Evolutionary conservation across 352 stramenopile genomes (phyloP), one percentile per base, ranked within the genome.

Genomic region (Proteromonas lacertae): DNA sequence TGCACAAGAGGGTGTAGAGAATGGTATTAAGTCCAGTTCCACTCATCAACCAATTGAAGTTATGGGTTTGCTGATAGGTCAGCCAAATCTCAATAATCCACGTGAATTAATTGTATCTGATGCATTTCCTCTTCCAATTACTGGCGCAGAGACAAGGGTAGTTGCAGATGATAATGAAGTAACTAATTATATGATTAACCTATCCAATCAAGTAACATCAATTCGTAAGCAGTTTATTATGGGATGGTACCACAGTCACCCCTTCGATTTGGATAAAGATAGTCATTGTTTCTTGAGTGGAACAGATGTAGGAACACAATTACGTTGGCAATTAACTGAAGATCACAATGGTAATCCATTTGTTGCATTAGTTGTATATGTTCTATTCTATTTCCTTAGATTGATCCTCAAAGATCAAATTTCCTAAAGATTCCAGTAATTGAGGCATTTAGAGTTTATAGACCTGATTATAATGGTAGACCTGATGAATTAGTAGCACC

Each of bases 161-260:
- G 25, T 96, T 29, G 82, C 80, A 10, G 84, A 96, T 45, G 81
- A 94, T 46, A 52, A 71, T 12, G 64, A 89, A 46, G 83, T 96
- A 2, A 86, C 92, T 42, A 95, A 96, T 56, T 93, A 95, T 55
- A 96, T 96, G 83, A 96, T 95, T 52, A 73, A 75, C 21, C 60
- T 97, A 1, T 71, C 72, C 2, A 83, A 96, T 51, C 64, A 24
- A n/a, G 25, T 38, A 2, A 29, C 44, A 17, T n/a, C 40, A 17
- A 56, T 39, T 13, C 66, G 78, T 28, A 81, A 87, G 36, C 79
- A 95, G 50, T 77, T 79, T 38, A 93, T 96, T 47, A 92, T 92
- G 72, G 86, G 83, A 38, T 96, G 86, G 86, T 97, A 97, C 60
- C 86, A 97, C 53, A 56, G 38, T 44, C 86, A 97, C 45, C 86